Base-by-base conservation (phyloP, 2,329 filamentous ascomycete genomes). In the Ilyonectria destructans region DNA sequence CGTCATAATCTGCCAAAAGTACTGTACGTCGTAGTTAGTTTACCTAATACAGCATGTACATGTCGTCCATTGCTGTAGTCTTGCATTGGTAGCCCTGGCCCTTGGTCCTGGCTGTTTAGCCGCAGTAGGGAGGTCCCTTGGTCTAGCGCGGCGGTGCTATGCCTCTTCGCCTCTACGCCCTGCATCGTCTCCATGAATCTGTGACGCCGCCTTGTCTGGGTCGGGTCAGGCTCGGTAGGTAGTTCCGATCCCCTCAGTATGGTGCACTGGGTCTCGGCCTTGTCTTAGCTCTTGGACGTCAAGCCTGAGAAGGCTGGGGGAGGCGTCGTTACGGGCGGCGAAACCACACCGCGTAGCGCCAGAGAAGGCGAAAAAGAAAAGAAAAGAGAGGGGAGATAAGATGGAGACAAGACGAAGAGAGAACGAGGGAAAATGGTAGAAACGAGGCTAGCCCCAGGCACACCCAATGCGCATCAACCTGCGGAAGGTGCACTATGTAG, bases 261-360 rank as follows among this genome's bases (percentile, higher is more conserved):
- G 26, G 26, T 9, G 48, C n/a, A 5, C 40, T n/a, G 35, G 46
- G 31, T 43, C 33, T 40, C 31, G n/a, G 51, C 21, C 26, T 51
- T 46, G n/a, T 57, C 33, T 51, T 61, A 55, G 40, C 56, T 56
- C n/a, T 23, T 15, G 48, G 37, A 65, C 49, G 63, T 66, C 63
- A 51, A 45, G 23, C 26, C 29, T 60, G 21, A 29, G 35, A 23
- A 46, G 33, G 49, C 49, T 60, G 62, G 62, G 62, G 61, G 58
- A 64, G 19, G 45, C 56, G 31, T 33, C 8, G 8, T 10, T 48
- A 37, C 56, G 56, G 56, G 40, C 46, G 57, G 40, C 19, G 12
- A 21, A 6, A 58, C 37, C 37, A 31, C 43, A 46, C 19, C 23
- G 33, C 31, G 46, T 52, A 29, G 58, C 56, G 56, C 40, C 17